Base-by-base conservation (phyloP, 192 early-diverging fungal species). In the Coemansia reversa region DNA sequence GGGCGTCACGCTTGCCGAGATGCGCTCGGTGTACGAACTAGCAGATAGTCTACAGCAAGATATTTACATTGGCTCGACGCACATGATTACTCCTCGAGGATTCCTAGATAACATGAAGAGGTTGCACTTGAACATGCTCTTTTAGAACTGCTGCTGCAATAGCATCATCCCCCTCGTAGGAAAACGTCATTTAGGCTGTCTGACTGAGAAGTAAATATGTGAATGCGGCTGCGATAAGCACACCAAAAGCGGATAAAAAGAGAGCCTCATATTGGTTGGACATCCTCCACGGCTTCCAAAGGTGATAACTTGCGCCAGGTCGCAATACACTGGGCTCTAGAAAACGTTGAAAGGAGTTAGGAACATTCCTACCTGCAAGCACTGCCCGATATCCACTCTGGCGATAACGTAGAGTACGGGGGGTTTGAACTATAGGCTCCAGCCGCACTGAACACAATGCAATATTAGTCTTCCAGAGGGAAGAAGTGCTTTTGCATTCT, bases 31-130 rank as follows among this genome's bases (percentile, higher is more conserved):
- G 3, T 84, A 84, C 69, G 82, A 80, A 32, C 54, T 84, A n/a
- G 57, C 74, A 7, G 56, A 69, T 11, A 58, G 62, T 23, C 71
- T 67, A 51, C 70, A 69, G 2, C 72, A 74, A 30, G 68, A 84
- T 4, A 65, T 84, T 2, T 84, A 75, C 64, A 75, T 84, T 19
- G 82, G 79, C 16, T 76, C 77, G 12, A 84, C 82, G 18, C 82
- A 84, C 53, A 63, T 80, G 11, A 74, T 77, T 55, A 84, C 77
- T 52, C 82, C 82, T 0, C 71, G 70, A 6, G 78, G 70, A 7
- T 84, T 80, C 35, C 28, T 84, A 23, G 67, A 76, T 33, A 68
- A 79, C 22, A 57, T 84, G 59, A 75, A 75, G 51, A 61, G 74
- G 52, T 62, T 83, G 42, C 70, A 76, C 35, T 66, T 70, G 54